Conservation (phyloP, 306 rosid species). For the Gastrolobium bilobum region DNA sequence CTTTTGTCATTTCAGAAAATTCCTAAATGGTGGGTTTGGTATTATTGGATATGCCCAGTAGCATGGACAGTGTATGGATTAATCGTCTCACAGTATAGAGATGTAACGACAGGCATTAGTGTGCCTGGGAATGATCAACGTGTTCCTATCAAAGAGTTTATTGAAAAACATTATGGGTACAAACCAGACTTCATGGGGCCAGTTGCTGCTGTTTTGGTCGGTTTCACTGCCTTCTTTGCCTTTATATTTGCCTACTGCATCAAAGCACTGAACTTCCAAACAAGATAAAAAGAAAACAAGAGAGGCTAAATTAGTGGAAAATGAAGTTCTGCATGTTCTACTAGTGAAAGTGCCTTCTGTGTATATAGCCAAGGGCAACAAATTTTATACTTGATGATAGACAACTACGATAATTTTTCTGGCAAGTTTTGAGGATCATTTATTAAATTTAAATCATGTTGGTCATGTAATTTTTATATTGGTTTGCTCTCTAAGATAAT, state of each 20-base stretch:
- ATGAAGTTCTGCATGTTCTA: conserved; percentile 2
- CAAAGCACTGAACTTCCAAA: conserved; percentile 82
- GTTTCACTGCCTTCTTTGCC: conserved; percentile 82
- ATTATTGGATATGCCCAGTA: conserved; percentile 90
- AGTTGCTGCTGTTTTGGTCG: conserved; percentile 80
- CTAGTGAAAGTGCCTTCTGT: not conserved
- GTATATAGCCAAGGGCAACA: not conserved
- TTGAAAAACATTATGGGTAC: conserved; percentile 68
- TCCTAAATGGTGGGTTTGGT: conserved; percentile 99
- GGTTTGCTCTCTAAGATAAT: not conserved
- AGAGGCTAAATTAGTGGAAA: not conserved
- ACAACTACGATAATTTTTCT: not conserved
- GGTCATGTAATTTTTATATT: not conserved
- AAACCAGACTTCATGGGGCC: conserved; percentile 81
- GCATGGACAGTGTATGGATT: conserved; percentile 98
- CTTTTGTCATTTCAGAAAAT: conserved; percentile 78
- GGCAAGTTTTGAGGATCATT: not conserved
- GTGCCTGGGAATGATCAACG: conserved; percentile 57
- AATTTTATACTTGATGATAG: not conserved
- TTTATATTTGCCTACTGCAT: conserved; percentile 80
- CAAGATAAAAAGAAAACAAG: conserved; percentile 53
- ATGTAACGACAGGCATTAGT: conserved; percentile 44
- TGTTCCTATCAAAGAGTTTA: conserved; percentile 54
- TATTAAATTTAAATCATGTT: conserved; percentile 8
- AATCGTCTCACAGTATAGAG: conserved; percentile 92